A percentile compares a stretch with the other conserved stretches of the same genome.
phyloP scores from a whole-genome alignment of 345 rosid species.

The Limnanthes douglasii region DNA sequence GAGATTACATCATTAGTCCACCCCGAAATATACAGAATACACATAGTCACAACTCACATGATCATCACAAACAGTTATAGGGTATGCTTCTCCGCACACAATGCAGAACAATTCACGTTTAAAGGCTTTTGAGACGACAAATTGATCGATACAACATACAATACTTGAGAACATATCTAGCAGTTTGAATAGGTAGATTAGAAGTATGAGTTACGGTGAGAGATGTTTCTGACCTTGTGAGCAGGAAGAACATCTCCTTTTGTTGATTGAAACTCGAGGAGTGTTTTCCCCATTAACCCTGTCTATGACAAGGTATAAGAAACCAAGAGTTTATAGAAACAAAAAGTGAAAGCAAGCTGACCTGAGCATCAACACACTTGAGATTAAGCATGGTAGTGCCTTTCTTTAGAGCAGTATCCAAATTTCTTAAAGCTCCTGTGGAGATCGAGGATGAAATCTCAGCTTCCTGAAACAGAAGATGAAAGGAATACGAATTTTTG shows the following conservation, averaged over 20 bases:
- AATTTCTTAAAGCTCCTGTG: constrained; percentile 48
- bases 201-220: no score
- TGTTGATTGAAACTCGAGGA: constrained; percentile 80
- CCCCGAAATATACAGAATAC: no score
- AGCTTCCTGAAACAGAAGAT: constrained; percentile 33
- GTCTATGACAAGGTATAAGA: constrained; percentile 16
- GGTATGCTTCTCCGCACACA: no score
- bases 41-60: no score
- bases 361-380: constrained; percentile 78
- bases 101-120: background rate
- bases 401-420: constrained; percentile 52
- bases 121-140: background rate
- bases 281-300: constrained; percentile 82
- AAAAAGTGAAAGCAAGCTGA: background rate
- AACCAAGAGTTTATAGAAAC: constrained; percentile 1
- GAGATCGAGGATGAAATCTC: constrained; percentile 67
- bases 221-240: constrained; percentile 60
- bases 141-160: no score
- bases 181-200: no score
- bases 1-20: no score
- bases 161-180: no score
- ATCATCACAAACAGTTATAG: no score
- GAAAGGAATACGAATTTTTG: background rate
- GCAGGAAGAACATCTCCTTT: constrained; percentile 96
- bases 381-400: constrained; percentile 65